phyloP scores from a whole-genome alignment of 2,329 filamentous ascomycete species.

The Didymella pinodella region DNA sequence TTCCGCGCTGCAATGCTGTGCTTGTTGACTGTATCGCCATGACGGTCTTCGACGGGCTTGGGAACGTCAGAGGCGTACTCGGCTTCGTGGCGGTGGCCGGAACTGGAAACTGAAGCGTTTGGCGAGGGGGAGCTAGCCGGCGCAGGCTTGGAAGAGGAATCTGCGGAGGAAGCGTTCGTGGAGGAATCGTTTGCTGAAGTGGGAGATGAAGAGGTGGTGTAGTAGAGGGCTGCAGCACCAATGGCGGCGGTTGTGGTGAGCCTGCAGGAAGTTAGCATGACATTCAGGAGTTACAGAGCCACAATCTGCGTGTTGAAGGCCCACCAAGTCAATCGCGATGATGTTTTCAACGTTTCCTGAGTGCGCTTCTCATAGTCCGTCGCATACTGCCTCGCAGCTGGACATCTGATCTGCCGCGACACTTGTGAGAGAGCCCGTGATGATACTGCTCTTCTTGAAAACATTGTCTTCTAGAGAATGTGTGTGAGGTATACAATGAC shows the following conservation, averaged over 20 bases:
- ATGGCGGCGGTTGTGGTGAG: constrained; percentile 29
- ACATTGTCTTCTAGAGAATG: constrained; percentile 14
- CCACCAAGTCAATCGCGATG: constrained; percentile 32
- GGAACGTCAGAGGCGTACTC: constrained; percentile 30
- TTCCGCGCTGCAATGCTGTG: constrained; percentile 38
- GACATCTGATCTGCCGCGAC: constrained; percentile 13
- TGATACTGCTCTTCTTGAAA: constrained; percentile 18
- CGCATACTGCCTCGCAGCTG: constrained; percentile 28
- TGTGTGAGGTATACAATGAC: neutral
- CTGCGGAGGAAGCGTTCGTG: constrained; percentile 1
- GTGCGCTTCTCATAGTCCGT: constrained; percentile 33
- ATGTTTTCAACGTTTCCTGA: constrained; percentile 26
- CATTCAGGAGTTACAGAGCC: neutral
- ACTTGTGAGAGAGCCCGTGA: constrained; percentile 22
- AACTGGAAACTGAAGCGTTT: constrained; percentile 3
- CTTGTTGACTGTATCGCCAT: constrained; percentile 35
- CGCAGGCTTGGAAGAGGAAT: neutral
- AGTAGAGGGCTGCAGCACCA: constrained; percentile 28
- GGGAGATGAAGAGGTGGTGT: constrained; percentile 15
- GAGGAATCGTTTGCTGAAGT: neutral
- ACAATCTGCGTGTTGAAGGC: neutral
- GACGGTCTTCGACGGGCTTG: constrained; percentile 38
- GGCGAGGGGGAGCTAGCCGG: neutral
- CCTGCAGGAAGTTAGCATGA: constrained; percentile 11
- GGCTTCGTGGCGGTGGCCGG: constrained; percentile 20